Percentiles rank a stretch among this genome's conserved stretches.
phyloP scores from a whole-genome alignment of 148 eudicot genomes.

The Polygonum aviculare region DNA sequence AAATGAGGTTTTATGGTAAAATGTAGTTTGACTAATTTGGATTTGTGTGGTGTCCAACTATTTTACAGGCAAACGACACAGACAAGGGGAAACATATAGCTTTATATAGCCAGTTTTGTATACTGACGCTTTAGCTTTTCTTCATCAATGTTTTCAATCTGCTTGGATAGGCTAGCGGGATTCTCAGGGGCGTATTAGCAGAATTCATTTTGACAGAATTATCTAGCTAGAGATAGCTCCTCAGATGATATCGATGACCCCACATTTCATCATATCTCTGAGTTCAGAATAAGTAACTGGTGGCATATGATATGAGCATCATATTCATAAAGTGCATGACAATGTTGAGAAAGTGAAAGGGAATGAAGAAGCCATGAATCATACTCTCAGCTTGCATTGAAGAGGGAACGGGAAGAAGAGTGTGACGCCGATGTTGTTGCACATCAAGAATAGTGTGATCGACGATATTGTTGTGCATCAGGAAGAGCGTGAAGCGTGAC shows the following conservation, averaged over 20 bases:
- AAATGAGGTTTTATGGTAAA: neutral
- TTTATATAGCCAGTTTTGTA: conserved; percentile 70
- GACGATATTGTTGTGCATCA: too few species aligned
- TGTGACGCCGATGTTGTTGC: too few species aligned
- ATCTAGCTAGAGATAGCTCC: conserved; percentile 56
- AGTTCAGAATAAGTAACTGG: conserved; percentile 91
- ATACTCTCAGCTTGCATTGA: too few species aligned
- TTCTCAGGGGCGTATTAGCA: conserved; percentile 42
- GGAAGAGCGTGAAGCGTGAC: too few species aligned
- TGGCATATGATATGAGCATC: conserved; percentile 99
- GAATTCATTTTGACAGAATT: conserved; percentile 30
- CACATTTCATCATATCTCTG: conserved; percentile 99
- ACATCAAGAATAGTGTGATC: too few species aligned
- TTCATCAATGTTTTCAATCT: conserved; percentile 91
- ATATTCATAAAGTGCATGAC: conserved; percentile 82
- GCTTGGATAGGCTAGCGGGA: conserved; percentile 54
- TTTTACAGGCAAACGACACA: too few species aligned
- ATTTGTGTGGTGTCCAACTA: too few species aligned
- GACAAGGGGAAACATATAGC: too few species aligned
- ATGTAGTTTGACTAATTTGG: neutral
- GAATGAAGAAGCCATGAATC: too few species aligned
- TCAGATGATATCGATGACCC: conserved; percentile 92
- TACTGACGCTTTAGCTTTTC: conserved; percentile 97
- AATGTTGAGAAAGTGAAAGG: conserved; percentile 59
- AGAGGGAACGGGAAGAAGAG: too few species aligned